Evolutionary conservation across 2,329 filamentous ascomycete species (phyloP), one percentile per base, ranked within the genome.

Genomic region (Cercospora sp.): DNA sequence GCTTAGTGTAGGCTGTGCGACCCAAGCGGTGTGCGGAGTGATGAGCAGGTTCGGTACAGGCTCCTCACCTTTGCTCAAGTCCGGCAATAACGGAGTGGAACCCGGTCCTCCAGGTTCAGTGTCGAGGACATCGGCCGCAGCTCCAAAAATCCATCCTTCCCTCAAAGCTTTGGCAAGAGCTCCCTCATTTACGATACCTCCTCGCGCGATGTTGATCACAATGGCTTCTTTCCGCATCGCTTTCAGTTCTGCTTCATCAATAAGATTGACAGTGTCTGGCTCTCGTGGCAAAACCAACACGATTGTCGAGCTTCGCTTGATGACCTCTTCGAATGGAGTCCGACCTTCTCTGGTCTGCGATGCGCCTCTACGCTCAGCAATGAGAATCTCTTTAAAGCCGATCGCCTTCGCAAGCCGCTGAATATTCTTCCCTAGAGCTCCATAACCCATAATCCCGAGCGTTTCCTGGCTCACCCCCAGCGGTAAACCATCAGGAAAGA

Each of bases 181-280:
- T n/a, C 59, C 64, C 53, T 72, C 70, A 42, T 72, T 72, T 4
- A 71, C 70, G 39, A 72, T 72, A 10, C 70, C 70, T 12, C 70
- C 70, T 45, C 70, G 48, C 4, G 67, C 71, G 16, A 71, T 64
- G 28, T 71, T 72, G 51, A 71, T 67, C 10, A 72, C 10, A 16
- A 72, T 60, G 9, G 67, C 71, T 16, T 72, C 69, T 26, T 67
- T 67, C 23, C 64, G 64, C 69, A 72, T 72, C 2, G 51, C 42
- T 13, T 68, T 45, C 31, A 72, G 42, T 45, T 72, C 69, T 1
- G 60, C 58, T 64, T 71, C 66, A 23, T 65, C 67, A 16, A 72
- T 69, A n/a, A 71, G 59, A 39, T 72, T 65, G 61, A 69, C 64
- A 2, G 70, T 72, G 16, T 71, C 70, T 7, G 63, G 65, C 26